Conservation (phyloP, 805 yeast species). For the Lachancea thermotolerans region DNA sequence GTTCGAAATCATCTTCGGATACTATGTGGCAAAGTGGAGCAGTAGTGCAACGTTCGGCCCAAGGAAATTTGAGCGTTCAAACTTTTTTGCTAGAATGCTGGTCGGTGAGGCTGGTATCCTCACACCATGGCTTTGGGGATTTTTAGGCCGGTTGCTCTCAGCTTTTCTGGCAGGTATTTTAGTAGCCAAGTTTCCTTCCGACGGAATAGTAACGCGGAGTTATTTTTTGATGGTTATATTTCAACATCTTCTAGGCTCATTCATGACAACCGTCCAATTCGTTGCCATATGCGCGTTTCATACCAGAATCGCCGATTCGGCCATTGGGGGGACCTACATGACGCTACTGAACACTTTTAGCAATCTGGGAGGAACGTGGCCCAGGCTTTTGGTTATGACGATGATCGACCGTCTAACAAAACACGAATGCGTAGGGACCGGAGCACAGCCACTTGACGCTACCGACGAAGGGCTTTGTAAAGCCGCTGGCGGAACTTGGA, state of each 20-base stretch:
- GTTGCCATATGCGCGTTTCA: conserved; percentile 93
- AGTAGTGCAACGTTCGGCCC: conserved; percentile 12
- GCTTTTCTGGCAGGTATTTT: conserved; percentile 71
- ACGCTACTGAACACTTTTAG: conserved; percentile 87
- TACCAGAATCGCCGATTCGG: conserved; percentile 90
- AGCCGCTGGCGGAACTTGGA: conserved; percentile 49
- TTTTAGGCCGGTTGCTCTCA: conserved; percentile 69
- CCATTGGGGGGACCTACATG: conserved; percentile 97
- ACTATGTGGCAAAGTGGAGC: conserved; percentile 87
- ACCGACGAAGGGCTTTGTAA: conserved; percentile 45
- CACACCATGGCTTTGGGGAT: conserved; percentile 86
- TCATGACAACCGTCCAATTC: conserved; percentile 92
- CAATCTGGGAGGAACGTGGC: conserved; percentile 98
- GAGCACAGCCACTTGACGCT: conserved; percentile 27
- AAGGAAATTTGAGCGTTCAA: not conserved
- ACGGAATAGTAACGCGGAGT: conserved; percentile 37
- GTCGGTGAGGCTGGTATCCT: conserved; percentile 48
- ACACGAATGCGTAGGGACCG: conserved; percentile 45
- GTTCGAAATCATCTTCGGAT: conserved; percentile 90
- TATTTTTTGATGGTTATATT: conserved; percentile 69
- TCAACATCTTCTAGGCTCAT: conserved; percentile 80
- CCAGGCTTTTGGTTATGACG: conserved; percentile 68
- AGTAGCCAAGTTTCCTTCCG: conserved; percentile 64
- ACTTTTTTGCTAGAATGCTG: conserved; percentile 10
- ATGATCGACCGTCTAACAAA: conserved; percentile 74